A percentile compares a stretch with the other conserved stretches of the same genome.
phyloP scores from a whole-genome alignment of 2,329 filamentous ascomycete genomes.

The Scolecobasidium constrictum region DNA sequence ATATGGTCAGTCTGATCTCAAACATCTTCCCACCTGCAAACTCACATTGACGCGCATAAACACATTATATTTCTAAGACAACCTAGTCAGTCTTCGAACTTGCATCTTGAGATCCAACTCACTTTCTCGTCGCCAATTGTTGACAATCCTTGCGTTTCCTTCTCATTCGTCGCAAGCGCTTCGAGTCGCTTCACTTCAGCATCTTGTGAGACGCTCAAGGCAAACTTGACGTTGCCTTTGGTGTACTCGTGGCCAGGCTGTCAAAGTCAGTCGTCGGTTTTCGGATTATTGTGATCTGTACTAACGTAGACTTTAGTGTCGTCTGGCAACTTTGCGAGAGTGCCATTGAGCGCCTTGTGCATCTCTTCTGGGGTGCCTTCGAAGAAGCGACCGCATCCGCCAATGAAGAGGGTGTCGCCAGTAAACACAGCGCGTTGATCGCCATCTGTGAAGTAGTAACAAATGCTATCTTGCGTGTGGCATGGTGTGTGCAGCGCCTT shows the following conservation, averaged over 20 bases:
- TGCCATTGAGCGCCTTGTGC: constrained; percentile 84
- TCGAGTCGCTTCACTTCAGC: constrained; percentile 68
- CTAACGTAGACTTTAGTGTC: constrained; percentile 85
- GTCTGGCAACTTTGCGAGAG: constrained; percentile 67
- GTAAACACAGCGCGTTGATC: constrained; percentile 77
- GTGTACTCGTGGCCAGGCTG: constrained; percentile 96
- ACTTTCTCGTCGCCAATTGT: constrained; percentile 98
- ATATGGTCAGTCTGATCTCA: constrained; percentile 27
- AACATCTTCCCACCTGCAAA: constrained; percentile 10
- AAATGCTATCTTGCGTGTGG: constrained; percentile 97
- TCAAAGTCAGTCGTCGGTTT: no score
- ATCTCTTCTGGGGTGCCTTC: constrained; percentile 79
- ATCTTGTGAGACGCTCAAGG: constrained; percentile 61
- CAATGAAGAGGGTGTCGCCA: constrained; percentile 92
- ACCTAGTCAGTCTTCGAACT: no score
- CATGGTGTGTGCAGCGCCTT: constrained; percentile 91
- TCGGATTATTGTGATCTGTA: constrained; percentile 13
- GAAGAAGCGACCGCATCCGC: constrained; percentile 90
- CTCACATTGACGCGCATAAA: constrained; percentile 83
- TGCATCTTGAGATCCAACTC: constrained; percentile 15
- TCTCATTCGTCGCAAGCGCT: constrained; percentile 65
- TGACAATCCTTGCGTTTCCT: constrained; percentile 87
- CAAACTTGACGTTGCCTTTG: constrained; percentile 90
- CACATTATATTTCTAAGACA: constrained; percentile 91
- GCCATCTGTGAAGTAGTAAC: constrained; percentile 80